These are phyloP conservation scores for Didymella exigua DNA, from an alignment of 2,329 filamentous ascomycete genomes.

Conservation along the genomic window DNA sequence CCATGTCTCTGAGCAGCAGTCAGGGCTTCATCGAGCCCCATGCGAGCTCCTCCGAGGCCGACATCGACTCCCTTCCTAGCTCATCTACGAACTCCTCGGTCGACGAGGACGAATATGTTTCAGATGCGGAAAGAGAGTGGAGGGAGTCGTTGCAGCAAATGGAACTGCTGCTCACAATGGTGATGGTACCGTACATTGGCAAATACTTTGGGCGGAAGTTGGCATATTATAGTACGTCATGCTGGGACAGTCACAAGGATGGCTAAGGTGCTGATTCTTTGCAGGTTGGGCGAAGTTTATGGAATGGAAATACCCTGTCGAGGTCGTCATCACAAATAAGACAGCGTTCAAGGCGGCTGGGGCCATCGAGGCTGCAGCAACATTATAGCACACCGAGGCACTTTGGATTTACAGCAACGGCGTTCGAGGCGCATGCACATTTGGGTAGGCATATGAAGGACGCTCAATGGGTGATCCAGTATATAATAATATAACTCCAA, in stretches of 20 bases:
- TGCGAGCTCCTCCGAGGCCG: constrained; percentile 41
- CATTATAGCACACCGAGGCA: constrained; percentile 34
- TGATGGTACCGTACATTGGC: constrained; percentile 88
- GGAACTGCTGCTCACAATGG: constrained; percentile 91
- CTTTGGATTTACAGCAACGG: constrained; percentile 8
- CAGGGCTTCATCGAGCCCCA: constrained; percentile 46
- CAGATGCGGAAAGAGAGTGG: constrained; percentile 94
- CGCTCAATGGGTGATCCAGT: neutral
- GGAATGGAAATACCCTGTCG: constrained; percentile 89
- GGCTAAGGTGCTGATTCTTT: constrained; percentile 4
- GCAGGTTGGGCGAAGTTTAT: constrained; percentile 93
- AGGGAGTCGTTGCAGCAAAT: constrained; percentile 91
- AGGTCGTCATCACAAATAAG: constrained; percentile 63
- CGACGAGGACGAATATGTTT: constrained; percentile 65
- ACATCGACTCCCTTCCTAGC: constrained; percentile 58
- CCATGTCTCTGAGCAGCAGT: constrained; percentile 48
- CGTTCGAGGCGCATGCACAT: constrained; percentile 10
- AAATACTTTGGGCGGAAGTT: constrained; percentile 95
- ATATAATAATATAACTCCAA: neutral
- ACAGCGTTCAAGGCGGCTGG: constrained; percentile 54
- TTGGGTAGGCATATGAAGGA: neutral
- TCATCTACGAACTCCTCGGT: constrained; percentile 58
- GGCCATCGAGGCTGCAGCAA: constrained; percentile 54
- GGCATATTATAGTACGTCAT: constrained; percentile 87
- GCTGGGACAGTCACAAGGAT: neutral